Evolutionary conservation across 1,284 basidiomycete genomes (phyloP), one percentile per base, ranked within the genome.

Genomic region (Heterobasidion irregulare): DNA sequence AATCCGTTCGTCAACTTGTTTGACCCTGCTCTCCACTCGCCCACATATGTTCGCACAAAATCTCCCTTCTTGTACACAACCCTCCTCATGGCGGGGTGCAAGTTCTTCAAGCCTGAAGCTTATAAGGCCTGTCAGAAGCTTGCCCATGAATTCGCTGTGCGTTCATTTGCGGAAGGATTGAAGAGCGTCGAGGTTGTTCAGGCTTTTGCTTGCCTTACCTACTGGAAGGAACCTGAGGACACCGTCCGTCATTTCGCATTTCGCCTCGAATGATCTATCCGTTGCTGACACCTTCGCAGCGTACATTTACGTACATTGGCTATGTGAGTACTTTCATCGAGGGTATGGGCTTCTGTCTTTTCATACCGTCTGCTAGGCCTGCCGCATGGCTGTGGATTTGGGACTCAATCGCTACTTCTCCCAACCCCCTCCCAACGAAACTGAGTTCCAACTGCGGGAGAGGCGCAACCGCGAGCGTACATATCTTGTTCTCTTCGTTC

Each of bases 1-100:
- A 92, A 92, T 66, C 86, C 87, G 12, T 92, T 91, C 69, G 82
- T 92, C 72, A 90, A 89, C 66, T 75, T 92, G 36, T 90, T 92
- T 64, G 90, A 92, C 69, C 85, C 87, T 36, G 74, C 81, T 38
- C 71, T 92, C 38, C 89, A 92, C 67, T 83, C 88, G 0, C 77
- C 84, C 52, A 61, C 73, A 43, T 91, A 91, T 65, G 82, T 92
- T 61, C 87, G 91, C 61, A 75, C 75, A 19, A 81, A 79, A 58
- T 89, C 82, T 52, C 84, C 87, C 0, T 85, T 93, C 64, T 75
- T 94, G 53, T 93, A 92, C 68, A 89, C 90, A 6, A 82, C 84
- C 36, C 77, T 94, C 56, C 75, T 93, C 64, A 87, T 90, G 78
- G 88, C 86, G 15, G 86, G 84, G 19, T 86, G 85, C 74, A 92